Evolutionary conservation across 352 stramenopile genomes (phyloP).

Genomic region (Phytopythium mirpurense): DNA sequence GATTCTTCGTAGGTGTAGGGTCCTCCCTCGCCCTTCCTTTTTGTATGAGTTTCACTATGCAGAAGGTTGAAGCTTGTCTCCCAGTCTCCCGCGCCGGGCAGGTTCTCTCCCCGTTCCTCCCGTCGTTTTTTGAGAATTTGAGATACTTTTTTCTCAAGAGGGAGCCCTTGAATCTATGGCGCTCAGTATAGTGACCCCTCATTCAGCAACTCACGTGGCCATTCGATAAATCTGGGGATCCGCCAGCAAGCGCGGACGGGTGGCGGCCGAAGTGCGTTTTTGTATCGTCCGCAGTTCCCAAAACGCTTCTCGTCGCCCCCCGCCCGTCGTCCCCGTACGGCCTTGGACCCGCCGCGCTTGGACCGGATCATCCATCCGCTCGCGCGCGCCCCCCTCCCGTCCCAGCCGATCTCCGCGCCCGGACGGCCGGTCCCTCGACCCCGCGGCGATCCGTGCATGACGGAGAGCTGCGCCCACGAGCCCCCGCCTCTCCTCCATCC

Average conservation of each 20-base stretch:
- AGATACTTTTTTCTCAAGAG: neutral
- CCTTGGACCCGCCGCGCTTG: neutral
- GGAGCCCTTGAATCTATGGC: slow-evolving; percentile 2
- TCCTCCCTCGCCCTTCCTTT: neutral
- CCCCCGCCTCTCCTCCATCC: neutral
- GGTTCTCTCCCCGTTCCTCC: neutral
- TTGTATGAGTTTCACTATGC: neutral
- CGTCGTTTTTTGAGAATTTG: neutral
- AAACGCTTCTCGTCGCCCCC: slow-evolving; percentile 8
- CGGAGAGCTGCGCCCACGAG: neutral
- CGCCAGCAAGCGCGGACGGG: neutral
- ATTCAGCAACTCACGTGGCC: neutral
- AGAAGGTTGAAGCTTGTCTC: neutral
- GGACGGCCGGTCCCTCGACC: neutral
- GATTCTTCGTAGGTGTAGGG: neutral
- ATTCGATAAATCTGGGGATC: slow-evolving; percentile 9
- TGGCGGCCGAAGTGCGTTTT: neutral
- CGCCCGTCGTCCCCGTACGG: neutral
- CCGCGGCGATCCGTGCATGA: slow-evolving; percentile 4
- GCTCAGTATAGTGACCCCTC: no score
- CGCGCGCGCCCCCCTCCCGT: neutral
- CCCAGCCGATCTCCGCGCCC: no score
- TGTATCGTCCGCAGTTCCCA: slow-evolving; percentile 10
- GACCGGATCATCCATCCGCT: neutral
- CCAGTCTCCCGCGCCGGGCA: neutral